These are phyloP conservation scores for Phytophthora sojae DNA, from an alignment of 352 stramenopile genomes.

Conservation along the genomic window DNA sequence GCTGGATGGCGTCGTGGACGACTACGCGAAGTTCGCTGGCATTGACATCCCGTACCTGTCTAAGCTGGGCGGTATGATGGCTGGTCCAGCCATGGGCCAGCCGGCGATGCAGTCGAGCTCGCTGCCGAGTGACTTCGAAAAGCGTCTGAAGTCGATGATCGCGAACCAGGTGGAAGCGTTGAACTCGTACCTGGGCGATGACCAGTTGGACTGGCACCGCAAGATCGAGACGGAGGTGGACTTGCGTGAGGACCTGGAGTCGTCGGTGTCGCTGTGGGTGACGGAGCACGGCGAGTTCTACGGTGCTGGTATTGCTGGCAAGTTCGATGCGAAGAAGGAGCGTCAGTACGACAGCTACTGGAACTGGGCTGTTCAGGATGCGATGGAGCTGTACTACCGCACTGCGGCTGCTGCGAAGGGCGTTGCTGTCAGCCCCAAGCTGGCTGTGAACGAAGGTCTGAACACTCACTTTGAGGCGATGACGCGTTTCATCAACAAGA, in stretches of 20 bases:
- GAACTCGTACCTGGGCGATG: slow-evolving; percentile 58
- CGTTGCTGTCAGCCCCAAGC: slow-evolving; percentile 20
- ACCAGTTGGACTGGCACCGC: slow-evolving; percentile 58
- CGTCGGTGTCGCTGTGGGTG: slow-evolving; percentile 55
- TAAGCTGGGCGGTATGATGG: slow-evolving; percentile 47
- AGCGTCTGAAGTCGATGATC: slow-evolving; percentile 66
- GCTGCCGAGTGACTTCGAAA: slow-evolving; percentile 58
- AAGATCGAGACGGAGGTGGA: slow-evolving; percentile 61
- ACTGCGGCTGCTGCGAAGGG: slow-evolving; percentile 40
- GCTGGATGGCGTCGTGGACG: slow-evolving; percentile 80
- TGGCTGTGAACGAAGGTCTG: slow-evolving; percentile 38
- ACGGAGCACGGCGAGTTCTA: slow-evolving; percentile 71
- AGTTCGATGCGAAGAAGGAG: slow-evolving; percentile 80
- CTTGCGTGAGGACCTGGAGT: slow-evolving; percentile 66
- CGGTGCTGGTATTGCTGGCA: slow-evolving; percentile 53
- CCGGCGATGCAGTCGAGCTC: slow-evolving; percentile 40
- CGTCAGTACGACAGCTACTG: slow-evolving; percentile 83
- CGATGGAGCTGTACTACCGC: slow-evolving; percentile 69
- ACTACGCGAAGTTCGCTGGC: slow-evolving; percentile 71
- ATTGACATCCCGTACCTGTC: slow-evolving; percentile 69
- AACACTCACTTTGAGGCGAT: slow-evolving; percentile 62
- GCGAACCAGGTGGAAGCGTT: slow-evolving; percentile 59
- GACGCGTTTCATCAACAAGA: slow-evolving; percentile 64
- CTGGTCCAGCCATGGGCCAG: slow-evolving; percentile 37
- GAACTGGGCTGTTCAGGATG: slow-evolving; percentile 84